Evolutionary conservation across 108 stramenopile genomes (phyloP), one percentile per base, ranked within the genome.

Genomic region (Cyclotella sp.): DNA sequence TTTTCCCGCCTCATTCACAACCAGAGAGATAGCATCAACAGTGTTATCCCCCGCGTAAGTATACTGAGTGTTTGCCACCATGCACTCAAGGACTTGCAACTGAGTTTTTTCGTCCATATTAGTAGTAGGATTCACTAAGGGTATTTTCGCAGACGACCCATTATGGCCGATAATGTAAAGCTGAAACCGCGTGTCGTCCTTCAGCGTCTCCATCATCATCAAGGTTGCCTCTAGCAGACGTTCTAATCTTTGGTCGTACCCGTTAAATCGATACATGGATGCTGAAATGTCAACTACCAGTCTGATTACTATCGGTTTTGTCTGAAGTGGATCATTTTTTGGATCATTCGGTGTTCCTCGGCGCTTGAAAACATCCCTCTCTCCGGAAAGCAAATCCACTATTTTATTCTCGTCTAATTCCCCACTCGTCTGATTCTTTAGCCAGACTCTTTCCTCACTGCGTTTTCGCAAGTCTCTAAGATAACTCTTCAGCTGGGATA

Each of bases 51-150:
- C 95, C 9, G 87, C 77, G 42, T 70, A 76, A 27, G 86, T 88
- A 77, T 91, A 97, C 77, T 97, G 97, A 51, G 93, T 83, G 62
- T 97, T 93, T 41, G 97, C 97, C n/a, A 95, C 82, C 87, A 96
- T 96, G 6, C 71, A 51, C 73, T 95, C 84, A 19, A 96, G 79
- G 9, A 97, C 84, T 65, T 75, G 78, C 52, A 96, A 53, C 46
- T 84, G 82, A 29, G 85, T 81, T 12, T 76, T 84, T 75, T 89
- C 84, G 41, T 88, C 82, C 27, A 75, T 45, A 0, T 91, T 87
- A 7, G 85, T 88, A 8, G 75, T 54, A 26, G 81, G 88, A n/a
- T 85, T 70, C 1, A 93, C 88, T 24, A 93, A 77, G 22, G 80
- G 82, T 40, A 95, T 89, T 11, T 58, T 68, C 2, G 86, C 79